phyloP scores from a whole-genome alignment of 139 green algal species.

The Auxenochlorella pyrenoidosa region DNA sequence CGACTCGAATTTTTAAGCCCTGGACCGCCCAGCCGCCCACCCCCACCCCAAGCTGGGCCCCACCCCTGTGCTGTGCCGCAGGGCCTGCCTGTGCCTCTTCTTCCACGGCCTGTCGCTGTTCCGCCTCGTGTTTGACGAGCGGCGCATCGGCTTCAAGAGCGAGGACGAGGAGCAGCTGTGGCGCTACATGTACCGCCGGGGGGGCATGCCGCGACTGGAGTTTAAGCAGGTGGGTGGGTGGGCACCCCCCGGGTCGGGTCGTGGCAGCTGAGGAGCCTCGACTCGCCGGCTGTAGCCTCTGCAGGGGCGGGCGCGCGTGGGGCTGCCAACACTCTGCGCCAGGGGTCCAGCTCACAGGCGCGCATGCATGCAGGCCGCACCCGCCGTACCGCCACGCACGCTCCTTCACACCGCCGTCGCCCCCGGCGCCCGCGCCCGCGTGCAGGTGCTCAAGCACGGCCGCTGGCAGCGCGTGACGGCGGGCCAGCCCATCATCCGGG shows the following conservation, averaged over 20 bases:
- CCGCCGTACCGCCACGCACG: no score
- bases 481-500: constrained; percentile 22
- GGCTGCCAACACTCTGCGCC: no score
- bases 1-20: no score
- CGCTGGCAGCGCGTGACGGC: constrained; percentile 8
- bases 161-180: constrained; percentile 57
- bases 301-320: no score
- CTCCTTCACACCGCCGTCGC: not conserved
- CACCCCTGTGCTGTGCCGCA: not conserved
- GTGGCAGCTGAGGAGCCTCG: no score
- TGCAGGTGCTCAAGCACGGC: constrained; percentile 24
- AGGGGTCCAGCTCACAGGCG: no score
- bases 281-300: no score
- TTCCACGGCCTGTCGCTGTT: constrained; percentile 40
- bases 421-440: not conserved
- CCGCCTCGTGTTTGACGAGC: constrained; percentile 47
- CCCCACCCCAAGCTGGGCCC: no score
- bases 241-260: no score
- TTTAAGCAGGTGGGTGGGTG: constrained; percentile 31
- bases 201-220: constrained; percentile 46
- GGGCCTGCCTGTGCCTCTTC: constrained; percentile 12
- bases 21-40: not conserved
- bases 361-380: no score
- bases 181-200: constrained; percentile 42
- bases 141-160: constrained; percentile 34